These are phyloP conservation scores for Neurospora sp. DNA, from an alignment of 495 filamentous ascomycete genomes.

Conservation along the genomic window DNA sequence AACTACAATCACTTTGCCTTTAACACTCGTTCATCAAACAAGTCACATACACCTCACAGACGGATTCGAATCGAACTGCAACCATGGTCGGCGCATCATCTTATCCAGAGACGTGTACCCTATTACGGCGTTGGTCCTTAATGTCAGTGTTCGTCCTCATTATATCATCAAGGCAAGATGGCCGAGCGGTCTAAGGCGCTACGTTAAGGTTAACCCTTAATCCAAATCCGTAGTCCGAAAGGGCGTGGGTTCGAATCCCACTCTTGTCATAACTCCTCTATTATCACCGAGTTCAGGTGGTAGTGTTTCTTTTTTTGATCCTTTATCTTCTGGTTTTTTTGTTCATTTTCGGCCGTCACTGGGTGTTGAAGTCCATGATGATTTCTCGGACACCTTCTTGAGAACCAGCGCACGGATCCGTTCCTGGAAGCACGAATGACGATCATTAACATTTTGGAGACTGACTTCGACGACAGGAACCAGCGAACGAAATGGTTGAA, in stretches of 20 bases:
- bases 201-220: background rate
- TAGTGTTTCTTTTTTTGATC: background rate
- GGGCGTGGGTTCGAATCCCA: conserved; percentile 30
- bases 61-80: background rate
- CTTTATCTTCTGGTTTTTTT: background rate
- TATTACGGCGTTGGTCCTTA: background rate
- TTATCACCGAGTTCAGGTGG: background rate
- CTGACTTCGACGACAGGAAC: background rate
- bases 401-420: background rate
- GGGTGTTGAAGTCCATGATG: background rate
- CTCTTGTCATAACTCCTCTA: conserved; percentile 12
- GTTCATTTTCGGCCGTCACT: background rate
- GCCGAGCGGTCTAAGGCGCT: background rate
- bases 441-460: background rate
- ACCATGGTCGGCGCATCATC: background rate
- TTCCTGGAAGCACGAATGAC: background rate
- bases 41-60: background rate
- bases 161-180: background rate
- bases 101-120: background rate
- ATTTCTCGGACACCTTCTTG: background rate
- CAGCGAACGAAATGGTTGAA: background rate
- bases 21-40: background rate
- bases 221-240: conserved; percentile 18
- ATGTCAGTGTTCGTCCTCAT: background rate
- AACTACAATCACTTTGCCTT: background rate